Evolutionary conservation across 2,329 filamentous ascomycete genomes (phyloP), one percentile per base, ranked within the genome.

Genomic region (Curvularia eragrostidis): DNA sequence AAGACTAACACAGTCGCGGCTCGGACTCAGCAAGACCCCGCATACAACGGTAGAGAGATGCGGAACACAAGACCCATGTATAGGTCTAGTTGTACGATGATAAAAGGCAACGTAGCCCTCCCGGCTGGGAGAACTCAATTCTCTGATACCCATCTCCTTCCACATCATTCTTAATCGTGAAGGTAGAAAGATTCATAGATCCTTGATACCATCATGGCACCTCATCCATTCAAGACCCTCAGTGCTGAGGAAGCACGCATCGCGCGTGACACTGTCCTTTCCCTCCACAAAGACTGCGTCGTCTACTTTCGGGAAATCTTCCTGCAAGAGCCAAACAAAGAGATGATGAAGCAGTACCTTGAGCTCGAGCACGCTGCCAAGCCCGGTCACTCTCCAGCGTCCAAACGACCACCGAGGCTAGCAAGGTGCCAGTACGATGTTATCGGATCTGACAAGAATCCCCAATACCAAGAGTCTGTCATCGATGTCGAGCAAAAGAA

Each of bases 391-490:
- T 77, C 71, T 52, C 77, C 77, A 19, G 63, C 68, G 2, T 80
- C 79, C 2, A 78, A 78, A 13, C 75, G 79, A 2, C 83, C 83
- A 13, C 75, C 80, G 7, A 78, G 84, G 28, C 66, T 83, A 48
- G 85, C 84, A 1, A 78, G 82, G 43, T 82, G 83, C 32, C 80
- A 83, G 62, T 88, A 87, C 74, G 84, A 84, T 72, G 79, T 87
- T 48, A 80, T 86, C 55, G 81, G 83, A 1, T 66, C 71, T 5
- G 81, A 84, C 41, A 82, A 80, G 41, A 74, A 82, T 6, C 82
- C 82, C 5, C 80, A 82, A 51, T 87, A 85, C 62, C 78, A 83
- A 42, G 85, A 87, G 64, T 81, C 83, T 0, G 69, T 84, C 28
- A 76, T 85, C 8, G 82, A 85, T 64, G 64, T 85, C 13, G 77